Evolutionary conservation across 768 basidiomycete species (phyloP).

Genomic region (Podaxis sp.): DNA sequence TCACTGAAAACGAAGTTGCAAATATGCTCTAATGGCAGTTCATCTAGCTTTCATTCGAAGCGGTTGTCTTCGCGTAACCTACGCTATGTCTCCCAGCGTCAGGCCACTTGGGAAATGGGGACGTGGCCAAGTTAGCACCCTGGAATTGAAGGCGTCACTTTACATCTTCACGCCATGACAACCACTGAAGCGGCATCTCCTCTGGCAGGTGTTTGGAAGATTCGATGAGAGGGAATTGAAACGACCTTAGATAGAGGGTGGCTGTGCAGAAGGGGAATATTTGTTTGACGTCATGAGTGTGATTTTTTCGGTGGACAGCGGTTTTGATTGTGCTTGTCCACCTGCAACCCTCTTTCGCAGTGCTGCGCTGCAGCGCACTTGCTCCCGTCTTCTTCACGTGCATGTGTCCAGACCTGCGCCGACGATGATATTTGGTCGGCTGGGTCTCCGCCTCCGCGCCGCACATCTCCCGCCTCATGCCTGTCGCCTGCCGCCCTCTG

Average conservation of each 20-base stretch:
- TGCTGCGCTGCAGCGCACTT: background rate
- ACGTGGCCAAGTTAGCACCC: background rate
- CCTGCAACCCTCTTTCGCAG: background rate
- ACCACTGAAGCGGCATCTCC: background rate
- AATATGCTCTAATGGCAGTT: no score
- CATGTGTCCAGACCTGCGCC: background rate
- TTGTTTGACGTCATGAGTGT: constrained; percentile 15
- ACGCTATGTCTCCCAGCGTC: background rate
- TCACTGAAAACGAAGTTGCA: no score
- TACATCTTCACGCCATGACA: background rate
- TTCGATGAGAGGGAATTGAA: background rate
- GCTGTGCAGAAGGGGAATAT: background rate
- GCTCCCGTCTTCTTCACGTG: background rate
- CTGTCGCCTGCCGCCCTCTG: background rate
- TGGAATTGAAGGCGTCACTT: background rate
- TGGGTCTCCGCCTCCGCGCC: constrained; percentile 1
- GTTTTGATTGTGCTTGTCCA: background rate
- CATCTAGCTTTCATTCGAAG: background rate
- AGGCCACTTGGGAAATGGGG: background rate
- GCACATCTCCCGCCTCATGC: constrained; percentile 4
- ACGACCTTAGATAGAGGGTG: background rate
- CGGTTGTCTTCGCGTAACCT: background rate
- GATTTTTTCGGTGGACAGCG: background rate
- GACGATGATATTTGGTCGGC: constrained; percentile 1
- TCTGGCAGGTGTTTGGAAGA: no score